Base-by-base conservation (phyloP, 2,329 filamentous ascomycete species). In the Aspergillus brunneoviolaceus region DNA sequence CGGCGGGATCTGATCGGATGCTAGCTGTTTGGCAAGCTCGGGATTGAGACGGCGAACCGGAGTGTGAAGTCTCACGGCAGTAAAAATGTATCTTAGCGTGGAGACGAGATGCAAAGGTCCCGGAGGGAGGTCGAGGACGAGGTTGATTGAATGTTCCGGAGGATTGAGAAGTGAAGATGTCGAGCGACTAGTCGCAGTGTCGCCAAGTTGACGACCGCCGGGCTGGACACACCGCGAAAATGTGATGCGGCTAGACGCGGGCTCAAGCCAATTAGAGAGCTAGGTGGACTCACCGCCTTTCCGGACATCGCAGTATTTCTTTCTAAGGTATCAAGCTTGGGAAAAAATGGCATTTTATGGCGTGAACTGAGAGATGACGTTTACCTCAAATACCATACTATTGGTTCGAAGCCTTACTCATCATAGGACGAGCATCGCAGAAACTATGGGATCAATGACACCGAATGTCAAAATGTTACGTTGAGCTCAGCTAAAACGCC, bases 201-300 rank as follows among this genome's bases (percentile, higher is more conserved):
- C 58, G 52, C 65, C 60, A 60, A 59, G 54, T 51, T 45, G 60
- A 60, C 58, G 54, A 35, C 55, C 55, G 52, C 52, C 58, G 59
- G 55, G 31, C 53, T 58, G 45, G 47, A 49, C 21, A 33, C 56
- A 60, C 62, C 66, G 67, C 71, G 72, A 75, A 75, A 74, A 74
- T 75, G 71, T 70, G 70, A 72, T 65, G 68, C 63, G 69, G 67
- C 63, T 63, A 63, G 65, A 60, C 63, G 57, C 55, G 42, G 56
- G 16, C 33, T 16, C 47, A 5, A 27, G 21, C 71, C 70, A 74
- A 74, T 74, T 59, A 70, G n/a, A 9, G 9, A 2, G 3, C 9
- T n/a, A 1, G 0, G 1, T 21, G 2, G 5, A 0, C 0, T 65
- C 66, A 73, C 72, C 72, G 72, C 72, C 64, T 67, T 69, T 27